Evolutionary conservation across 805 yeast species (phyloP), one percentile per base, ranked within the genome.

Genomic region (Teunomyces tritomae): DNA sequence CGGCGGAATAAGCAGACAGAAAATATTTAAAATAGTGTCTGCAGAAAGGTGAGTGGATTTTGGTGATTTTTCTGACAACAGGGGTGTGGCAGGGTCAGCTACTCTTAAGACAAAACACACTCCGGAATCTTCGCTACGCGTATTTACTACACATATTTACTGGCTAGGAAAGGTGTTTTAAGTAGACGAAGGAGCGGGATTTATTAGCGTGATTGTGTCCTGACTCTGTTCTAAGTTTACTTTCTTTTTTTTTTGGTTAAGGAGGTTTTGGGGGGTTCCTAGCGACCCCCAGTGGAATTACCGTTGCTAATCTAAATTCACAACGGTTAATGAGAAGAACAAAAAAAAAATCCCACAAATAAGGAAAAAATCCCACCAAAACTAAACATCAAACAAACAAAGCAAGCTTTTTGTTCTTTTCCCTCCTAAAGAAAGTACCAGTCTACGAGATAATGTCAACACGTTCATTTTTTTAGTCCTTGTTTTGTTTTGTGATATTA

Each of bases 221-320:
- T 4, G 6, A 20, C 24, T 20, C 24, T 20, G 6, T 20, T 20
- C 24, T 20, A 20, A 20, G 24, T 6, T 20, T 20, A 5, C 24
- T 20, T 20, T 20, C 24, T 20, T 20, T 13, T 9, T 11, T 13
- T 37, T 14, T 24, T 11, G 28, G 10, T 37, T 26, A 37, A 27
- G 41, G 41, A 37, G 41, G 28, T 24, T 34, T 34, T 34, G 20
- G 39, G 39, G 39, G 39, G 24, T 34, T 16, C n/a, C n/a, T n/a
- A 20, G 24, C 24, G 6, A 20, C 24, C 24, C 24, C 24, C 24
- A 20, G 24, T 20, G 24, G 24, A 20, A 20, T 20, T 20, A 28
- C 30, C 30, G 30, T 28, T 28, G n/a, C 30, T 28, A 28, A 28
- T 28, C 11, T 28, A 28, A 28, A 28, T 28, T 9, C 11, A 28